phyloP scores from a whole-genome alignment of 495 filamentous ascomycete species.

The Monascus purpureus region DNA sequence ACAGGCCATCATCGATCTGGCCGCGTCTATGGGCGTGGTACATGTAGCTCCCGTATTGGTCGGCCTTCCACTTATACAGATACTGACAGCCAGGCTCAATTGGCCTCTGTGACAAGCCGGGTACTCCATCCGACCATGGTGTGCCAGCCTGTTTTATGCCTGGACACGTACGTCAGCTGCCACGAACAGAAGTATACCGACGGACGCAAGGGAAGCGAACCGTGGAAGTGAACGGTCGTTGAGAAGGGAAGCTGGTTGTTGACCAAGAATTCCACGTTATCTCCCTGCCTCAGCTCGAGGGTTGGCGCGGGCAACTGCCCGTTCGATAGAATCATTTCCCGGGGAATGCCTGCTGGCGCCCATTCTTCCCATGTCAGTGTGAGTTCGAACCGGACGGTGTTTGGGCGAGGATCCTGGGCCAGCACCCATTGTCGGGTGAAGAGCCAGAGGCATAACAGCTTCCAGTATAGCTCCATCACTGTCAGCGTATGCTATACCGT shows the following conservation, averaged over 20 bases:
- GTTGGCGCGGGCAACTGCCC: slow-evolving; percentile 40
- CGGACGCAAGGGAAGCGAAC: neutral
- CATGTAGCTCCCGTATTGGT: slow-evolving; percentile 34
- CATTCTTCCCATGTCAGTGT: slow-evolving; percentile 24
- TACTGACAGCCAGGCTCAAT: slow-evolving; percentile 24
- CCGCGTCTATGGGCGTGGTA: slow-evolving; percentile 39
- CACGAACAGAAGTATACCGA: slow-evolving; percentile 7
- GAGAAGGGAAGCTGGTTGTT: too few relatives aligned
- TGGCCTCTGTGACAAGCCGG: slow-evolving; percentile 20
- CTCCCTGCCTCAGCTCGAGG: slow-evolving; percentile 41
- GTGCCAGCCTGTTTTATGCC: slow-evolving; percentile 3
- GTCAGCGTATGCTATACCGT: too few relatives aligned
- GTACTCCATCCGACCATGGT: slow-evolving; percentile 28
- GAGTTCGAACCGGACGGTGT: slow-evolving; percentile 17
- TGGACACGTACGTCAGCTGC: neutral
- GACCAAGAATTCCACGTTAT: slow-evolving; percentile 32
- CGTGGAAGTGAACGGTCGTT: too few relatives aligned
- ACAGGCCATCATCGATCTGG: slow-evolving; percentile 38
- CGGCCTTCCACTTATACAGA: slow-evolving; percentile 29
- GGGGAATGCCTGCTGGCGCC: slow-evolving; percentile 21
- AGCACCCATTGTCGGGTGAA: too few relatives aligned
- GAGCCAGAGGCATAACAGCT: too few relatives aligned
- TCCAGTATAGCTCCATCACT: too few relatives aligned
- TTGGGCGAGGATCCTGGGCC: too few relatives aligned
- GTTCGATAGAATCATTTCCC: slow-evolving; percentile 40